Evolutionary conservation across 441 rosid genomes (phyloP).

Genomic region (Macaranga tanarius): DNA sequence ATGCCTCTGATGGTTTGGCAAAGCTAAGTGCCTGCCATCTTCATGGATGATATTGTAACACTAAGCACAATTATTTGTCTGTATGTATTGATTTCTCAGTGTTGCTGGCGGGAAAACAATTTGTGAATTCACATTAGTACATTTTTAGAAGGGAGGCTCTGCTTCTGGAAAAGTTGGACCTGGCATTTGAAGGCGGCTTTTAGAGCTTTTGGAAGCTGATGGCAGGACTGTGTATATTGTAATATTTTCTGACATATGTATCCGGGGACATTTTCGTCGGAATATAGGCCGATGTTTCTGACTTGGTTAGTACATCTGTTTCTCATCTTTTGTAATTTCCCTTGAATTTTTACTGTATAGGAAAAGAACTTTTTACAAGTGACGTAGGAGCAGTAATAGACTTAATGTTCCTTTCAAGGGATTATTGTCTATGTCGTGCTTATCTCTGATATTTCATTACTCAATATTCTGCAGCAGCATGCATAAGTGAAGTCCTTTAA

Average conservation of each 20-base stretch:
- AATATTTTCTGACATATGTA: conserved; percentile 89
- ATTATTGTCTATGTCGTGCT: neutral
- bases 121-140: conserved; percentile 29
- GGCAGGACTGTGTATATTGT: conserved; percentile 89
- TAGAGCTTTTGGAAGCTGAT: conserved; percentile 43
- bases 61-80: conserved; percentile 8
- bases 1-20: neutral
- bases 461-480: neutral
- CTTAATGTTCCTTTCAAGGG: neutral
- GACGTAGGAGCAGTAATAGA: conserved; percentile 27
- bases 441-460: neutral
- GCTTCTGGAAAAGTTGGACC: conserved; percentile 35
- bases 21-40: neutral
- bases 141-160: conserved; percentile 34
- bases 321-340: conserved; percentile 66
- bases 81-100: conserved; percentile 30
- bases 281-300: conserved; percentile 76
- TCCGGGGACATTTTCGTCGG: conserved; percentile 68
- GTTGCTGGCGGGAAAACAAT: conserved; percentile 31
- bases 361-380: conserved; percentile 28
- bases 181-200: conserved; percentile 43
- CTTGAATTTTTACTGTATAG: conserved; percentile 29
- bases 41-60: conserved; percentile 8
- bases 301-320: conserved; percentile 85
- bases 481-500: neutral